These are phyloP conservation scores for Teunomyces cretensis DNA, from an alignment of 805 yeast genomes.

Conservation along the genomic window DNA sequence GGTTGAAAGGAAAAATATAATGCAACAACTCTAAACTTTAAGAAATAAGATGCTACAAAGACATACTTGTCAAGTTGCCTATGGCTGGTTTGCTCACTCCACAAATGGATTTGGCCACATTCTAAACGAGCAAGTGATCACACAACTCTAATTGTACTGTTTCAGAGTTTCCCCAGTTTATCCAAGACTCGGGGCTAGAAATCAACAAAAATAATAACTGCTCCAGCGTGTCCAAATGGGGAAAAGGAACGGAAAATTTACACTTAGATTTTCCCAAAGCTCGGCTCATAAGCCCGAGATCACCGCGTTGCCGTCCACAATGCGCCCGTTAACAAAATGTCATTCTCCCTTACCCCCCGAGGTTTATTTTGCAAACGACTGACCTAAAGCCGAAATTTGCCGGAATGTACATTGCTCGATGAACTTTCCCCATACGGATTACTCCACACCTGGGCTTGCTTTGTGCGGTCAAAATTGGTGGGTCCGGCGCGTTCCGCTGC, in stretches of 20 bases:
- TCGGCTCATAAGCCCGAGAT: slow-evolving; percentile 3
- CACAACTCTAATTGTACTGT: no score
- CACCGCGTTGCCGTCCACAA: neutral
- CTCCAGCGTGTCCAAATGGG: neutral
- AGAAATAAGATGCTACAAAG: no score
- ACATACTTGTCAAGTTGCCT: no score
- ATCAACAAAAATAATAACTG: neutral
- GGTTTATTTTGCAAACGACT: neutral
- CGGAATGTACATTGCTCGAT: no score
- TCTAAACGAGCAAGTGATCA: no score
- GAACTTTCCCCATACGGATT: neutral
- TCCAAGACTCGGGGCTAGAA: neutral
- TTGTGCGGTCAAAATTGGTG: neutral
- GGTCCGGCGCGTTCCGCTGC: slow-evolving; percentile 1
- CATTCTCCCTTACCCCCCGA: no score
- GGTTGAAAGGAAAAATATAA: no score
- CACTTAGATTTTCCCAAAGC: neutral
- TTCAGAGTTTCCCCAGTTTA: neutral
- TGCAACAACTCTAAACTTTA: no score
- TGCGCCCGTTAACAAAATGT: neutral
- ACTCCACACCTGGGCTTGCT: neutral
- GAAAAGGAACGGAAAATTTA: slow-evolving; percentile 4
- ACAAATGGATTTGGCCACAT: no score
- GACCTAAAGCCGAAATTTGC: no score
- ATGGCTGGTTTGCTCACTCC: no score